Evolutionary conservation across 2,329 filamentous ascomycete species (phyloP).

Genomic region (Phialophora expanda): DNA sequence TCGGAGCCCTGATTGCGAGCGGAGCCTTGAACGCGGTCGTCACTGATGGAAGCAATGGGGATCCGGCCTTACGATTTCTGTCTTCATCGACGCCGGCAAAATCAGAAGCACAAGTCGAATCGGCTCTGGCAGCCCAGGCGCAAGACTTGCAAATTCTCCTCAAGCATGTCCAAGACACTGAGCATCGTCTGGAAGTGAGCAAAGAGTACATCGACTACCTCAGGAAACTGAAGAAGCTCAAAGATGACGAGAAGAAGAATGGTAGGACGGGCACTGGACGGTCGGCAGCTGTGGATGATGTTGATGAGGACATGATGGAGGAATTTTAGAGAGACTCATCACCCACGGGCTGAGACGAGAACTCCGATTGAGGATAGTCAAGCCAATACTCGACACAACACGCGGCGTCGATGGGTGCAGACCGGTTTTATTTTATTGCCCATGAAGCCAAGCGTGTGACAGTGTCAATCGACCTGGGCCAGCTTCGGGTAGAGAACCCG

Average conservation of each 20-base stretch:
- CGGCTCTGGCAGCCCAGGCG: conserved; percentile 57
- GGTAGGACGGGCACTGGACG: conserved; percentile 17
- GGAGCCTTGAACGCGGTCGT: conserved; percentile 59
- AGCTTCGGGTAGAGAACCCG: not conserved
- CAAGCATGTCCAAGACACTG: conserved; percentile 59
- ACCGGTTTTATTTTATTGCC: not conserved
- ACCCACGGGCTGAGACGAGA: not conserved
- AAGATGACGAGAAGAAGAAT: conserved; percentile 37
- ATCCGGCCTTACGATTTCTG: conserved; percentile 61
- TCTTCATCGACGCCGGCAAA: conserved; percentile 45
- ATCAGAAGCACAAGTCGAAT: conserved; percentile 46
- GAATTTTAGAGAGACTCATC: conserved; percentile 30
- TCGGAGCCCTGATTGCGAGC: conserved; percentile 55
- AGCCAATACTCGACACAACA: not conserved
- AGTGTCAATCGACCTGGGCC: not conserved
- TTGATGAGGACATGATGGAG: conserved; percentile 42
- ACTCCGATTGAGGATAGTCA: not conserved
- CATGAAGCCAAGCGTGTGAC: not conserved
- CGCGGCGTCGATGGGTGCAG: not conserved
- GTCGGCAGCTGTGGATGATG: conserved; percentile 24
- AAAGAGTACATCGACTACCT: conserved; percentile 64
- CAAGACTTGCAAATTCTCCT: conserved; percentile 57
- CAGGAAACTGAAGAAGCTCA: conserved; percentile 54
- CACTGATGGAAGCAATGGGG: conserved; percentile 49
- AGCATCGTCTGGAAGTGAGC: conserved; percentile 61